Evolutionary conservation across 805 yeast genomes (phyloP).

Genomic region (Starmerella powellii): DNA sequence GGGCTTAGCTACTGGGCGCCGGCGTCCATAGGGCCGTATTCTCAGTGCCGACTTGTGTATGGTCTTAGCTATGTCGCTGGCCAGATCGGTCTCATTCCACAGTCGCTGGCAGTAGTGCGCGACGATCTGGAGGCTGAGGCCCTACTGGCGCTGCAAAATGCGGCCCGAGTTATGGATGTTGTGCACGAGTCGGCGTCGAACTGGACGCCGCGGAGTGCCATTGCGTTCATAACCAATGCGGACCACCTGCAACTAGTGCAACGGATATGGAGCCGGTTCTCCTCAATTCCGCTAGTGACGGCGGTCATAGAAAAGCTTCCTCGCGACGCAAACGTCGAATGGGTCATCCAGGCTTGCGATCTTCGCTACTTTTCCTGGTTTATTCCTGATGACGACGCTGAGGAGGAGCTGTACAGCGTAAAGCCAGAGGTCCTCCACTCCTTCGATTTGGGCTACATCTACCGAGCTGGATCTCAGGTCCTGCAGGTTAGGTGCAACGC

Average conservation of each 20-base stretch:
- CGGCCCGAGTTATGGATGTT: conserved; percentile 48
- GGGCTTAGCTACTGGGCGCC: conserved; percentile 98
- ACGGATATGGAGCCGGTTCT: conserved; percentile 11
- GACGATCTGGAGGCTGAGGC: conserved; percentile 30
- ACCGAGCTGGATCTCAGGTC: conserved; percentile 15
- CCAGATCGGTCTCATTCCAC: conserved; percentile 77
- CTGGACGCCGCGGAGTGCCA: conserved; percentile 34
- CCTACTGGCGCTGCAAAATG: conserved; percentile 60
- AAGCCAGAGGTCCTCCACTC: conserved; percentile 9
- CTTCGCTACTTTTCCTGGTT: conserved; percentile 14
- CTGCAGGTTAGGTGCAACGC: conserved; percentile 1
- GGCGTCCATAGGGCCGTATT: conserved; percentile 93
- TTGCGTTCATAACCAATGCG: conserved; percentile 43
- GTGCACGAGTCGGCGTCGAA: conserved; percentile 32
- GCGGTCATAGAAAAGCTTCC: conserved; percentile 24
- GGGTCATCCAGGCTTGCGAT: conserved; percentile 23
- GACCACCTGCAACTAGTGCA: conserved; percentile 3
- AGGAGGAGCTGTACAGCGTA: conserved; percentile 17
- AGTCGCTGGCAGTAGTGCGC: conserved; percentile 42
- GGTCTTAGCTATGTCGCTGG: conserved; percentile 65
- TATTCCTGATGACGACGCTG: conserved; percentile 20
- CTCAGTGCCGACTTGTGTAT: conserved; percentile 56
- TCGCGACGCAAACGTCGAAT: conserved; percentile 24
- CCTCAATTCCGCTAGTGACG: conserved; percentile 18
- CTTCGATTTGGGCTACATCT: not conserved